phyloP scores from a whole-genome alignment of 176 grass and related monocot genomes.

The Microstegium vimineum region DNA sequence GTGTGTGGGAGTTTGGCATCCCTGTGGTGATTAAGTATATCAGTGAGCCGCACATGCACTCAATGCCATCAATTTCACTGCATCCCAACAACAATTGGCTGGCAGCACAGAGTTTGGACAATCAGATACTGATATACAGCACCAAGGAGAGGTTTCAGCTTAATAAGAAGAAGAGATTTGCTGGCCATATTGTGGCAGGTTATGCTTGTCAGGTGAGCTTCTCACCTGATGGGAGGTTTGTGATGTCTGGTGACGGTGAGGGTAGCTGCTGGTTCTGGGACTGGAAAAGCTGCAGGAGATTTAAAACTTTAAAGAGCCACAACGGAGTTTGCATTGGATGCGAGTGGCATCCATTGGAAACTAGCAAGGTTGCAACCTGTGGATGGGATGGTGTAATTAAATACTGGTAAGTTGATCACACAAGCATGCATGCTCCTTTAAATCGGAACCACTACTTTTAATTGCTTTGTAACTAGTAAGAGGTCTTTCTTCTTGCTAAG shows the following conservation, averaged over 20 bases:
- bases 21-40: constrained; percentile 99
- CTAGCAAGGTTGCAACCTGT: constrained; percentile 96
- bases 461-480: neutral
- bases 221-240: constrained; percentile 91
- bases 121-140: constrained; percentile 99
- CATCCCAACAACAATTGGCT: constrained; percentile 97
- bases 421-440: constrained; percentile 5
- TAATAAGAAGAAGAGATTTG: constrained; percentile 99
- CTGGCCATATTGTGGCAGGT: constrained; percentile 90
- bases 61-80: constrained; percentile 84
- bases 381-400: constrained; percentile 99
- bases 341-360: constrained; percentile 96
- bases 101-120: constrained; percentile 95
- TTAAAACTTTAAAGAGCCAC: constrained; percentile 86
- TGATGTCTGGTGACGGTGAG: constrained; percentile 96
- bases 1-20: constrained; percentile 96
- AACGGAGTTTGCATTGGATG: constrained; percentile 93
- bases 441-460: neutral
- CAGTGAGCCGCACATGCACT: constrained; percentile 98
- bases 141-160: constrained; percentile 98
- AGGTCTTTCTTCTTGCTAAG: neutral
- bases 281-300: constrained; percentile 93
- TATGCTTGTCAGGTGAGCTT: constrained; percentile 99
- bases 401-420: constrained; percentile 74
- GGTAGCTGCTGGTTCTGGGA: constrained; percentile 99